Evolutionary conservation across 2,329 filamentous ascomycete genomes (phyloP), one percentile per base, ranked within the genome.

Genomic region (Fusarium ambrosium): DNA sequence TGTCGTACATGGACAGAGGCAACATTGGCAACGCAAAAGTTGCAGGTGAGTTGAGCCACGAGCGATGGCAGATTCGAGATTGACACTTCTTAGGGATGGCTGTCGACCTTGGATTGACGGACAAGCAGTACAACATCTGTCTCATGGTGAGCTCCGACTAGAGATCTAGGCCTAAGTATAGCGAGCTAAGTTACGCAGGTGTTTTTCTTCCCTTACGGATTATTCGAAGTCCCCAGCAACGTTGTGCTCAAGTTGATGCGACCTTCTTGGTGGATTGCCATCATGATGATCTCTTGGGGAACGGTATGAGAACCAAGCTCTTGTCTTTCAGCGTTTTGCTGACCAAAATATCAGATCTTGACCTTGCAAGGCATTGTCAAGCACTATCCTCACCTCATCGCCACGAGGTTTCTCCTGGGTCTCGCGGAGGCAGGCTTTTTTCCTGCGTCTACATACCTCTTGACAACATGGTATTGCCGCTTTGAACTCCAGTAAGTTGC

Each of bases 121-220:
- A 36, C 14, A 36, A 36, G 34, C 5, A 36, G 34, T 36, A 36
- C 3, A 36, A 36, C 14, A 36, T 36, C 13, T 36, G 34, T 36
- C 34, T 36, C 5, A 36, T 36, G 34, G 34, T 36, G 14, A 16
- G 14, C 6, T 32, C 13, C 4, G 34, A 36, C 6, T 36, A 36
- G 14, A 36, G 4, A 16, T 13, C 14, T 16, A 3, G 2, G 5
- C 6, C 34, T 7, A 16, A 16, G 34, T 14, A 13, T 4, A 4
- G 34, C 13, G 34, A 36, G 34, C 34, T 36, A 16, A 36, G 5
- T 16, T 36, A 6, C 4, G 13, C 34, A 74, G 37, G 76, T 77
- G 16, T 45, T 45, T 11, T 45, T 45, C 41, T 20, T 45, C 9
- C 41, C 41, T 7, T 45, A 45, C 6, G 41, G n/a, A 1, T 18